Evolutionary conservation across 805 yeast species (phyloP), one percentile per base, ranked within the genome.

Genomic region (Zygosaccharomyces gambellarensis): DNA sequence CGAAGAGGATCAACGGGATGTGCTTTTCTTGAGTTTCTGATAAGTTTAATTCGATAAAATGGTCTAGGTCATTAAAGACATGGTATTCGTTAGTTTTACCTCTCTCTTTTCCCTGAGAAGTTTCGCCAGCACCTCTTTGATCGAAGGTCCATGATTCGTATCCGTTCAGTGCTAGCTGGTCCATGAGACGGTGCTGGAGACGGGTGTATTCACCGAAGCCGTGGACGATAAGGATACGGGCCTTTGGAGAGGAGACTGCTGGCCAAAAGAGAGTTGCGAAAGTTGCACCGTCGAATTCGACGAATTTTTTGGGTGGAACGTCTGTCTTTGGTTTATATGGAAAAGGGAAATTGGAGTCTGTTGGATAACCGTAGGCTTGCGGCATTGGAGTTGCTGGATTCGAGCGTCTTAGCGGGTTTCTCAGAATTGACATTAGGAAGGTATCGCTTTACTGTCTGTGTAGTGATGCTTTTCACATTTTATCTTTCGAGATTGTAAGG

Each of bases 71-170:
- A 23, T 74, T 71, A 59, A 78, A 81, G 1, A 79, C 77, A 52
- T 76, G 77, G 42, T 54, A 57, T 51, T 85, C 90, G 58, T 79
- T 71, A 1, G 87, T 79, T 23, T 65, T 62, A 8, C 90, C 92
- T 41, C 73, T 70, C 5, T 67, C 60, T 29, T 75, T 72, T 23
- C 80, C 81, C 1, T 77, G 75, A 1, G 81, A 74, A 0, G 90
- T 84, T 46, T 70, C 74, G 2, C 90, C 90, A 7, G 88, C 79
- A 0, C 94, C 95, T 61, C 90, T 72, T 65, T 85, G 92, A 63
- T 82, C 89, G 64, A 79, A 87, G 60, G 78, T 78, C 62, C 82
- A 84, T 0, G 78, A 71, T 57, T 85, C 90, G 61, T 76, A 83
- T 0, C 92, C 90, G 10, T 55, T 50, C 21, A 60, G 59, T 2